Base-by-base conservation (phyloP, 139 green algal species). In the Tetratostichococcus sp. region DNA sequence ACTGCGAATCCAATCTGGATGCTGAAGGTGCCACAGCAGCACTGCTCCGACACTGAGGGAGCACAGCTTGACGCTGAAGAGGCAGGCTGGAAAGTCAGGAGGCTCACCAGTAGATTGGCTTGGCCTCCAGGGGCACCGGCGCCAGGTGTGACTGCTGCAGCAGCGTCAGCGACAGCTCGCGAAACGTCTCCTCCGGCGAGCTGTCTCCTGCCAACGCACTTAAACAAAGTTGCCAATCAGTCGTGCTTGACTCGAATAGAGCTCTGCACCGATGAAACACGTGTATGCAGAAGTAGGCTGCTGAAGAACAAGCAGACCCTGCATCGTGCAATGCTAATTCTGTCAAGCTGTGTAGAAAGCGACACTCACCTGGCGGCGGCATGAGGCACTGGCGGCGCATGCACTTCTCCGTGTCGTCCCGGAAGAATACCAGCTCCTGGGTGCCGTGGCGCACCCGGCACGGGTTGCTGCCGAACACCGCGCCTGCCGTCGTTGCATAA, bases 101-200 rank as follows among this genome's bases (percentile, higher is more conserved):
- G 6, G 8, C 57, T 25, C 2, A 73, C 87, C 89, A 95, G 75
- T 89, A 88, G 25, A 95, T 77, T 0, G 92, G 91, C 83, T 97
- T 91, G 22, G 76, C 79, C 31, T 88, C 84, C 57, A 98, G 79
- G 0, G 94, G 94, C 65, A 98, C 78, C 1, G 94, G 94, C 75
- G 89, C 93, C 73, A 98, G 86, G 82, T 97, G 91, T 19, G 71
- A 82, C 82, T 98, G 93, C 87, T 97, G 93, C 79, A 97, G 82
- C 62, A 98, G 71, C 35, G 94, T 98, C 34, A 85, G 80, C 17
- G 82, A 80, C 25, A 95, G 67, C 71, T 97, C 89, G 32, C 86
- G 70, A 73, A 86, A 91, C 75, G 88, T 71, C 3, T 65, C 68
- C 2, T 78, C 42, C 1, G 65, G 68, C 30, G 19, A 28, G 25